Evolutionary conservation across 805 yeast species (phyloP), one percentile per base, ranked within the genome.

Genomic region (Candida argentea): DNA sequence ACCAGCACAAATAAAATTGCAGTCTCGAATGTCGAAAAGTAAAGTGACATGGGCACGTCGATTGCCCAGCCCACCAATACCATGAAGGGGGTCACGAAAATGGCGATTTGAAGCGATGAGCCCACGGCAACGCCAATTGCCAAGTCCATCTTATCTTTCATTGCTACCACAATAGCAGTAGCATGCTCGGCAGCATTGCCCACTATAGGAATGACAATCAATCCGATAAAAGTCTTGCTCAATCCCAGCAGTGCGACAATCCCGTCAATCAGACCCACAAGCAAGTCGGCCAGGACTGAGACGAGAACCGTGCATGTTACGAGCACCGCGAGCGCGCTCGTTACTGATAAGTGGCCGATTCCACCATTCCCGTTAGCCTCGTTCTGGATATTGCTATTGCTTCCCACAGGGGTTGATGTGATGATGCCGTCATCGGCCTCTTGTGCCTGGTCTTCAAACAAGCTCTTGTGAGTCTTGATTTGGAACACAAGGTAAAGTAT

Each of bases 151-250:
- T 91, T 91, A 56, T 91, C 84, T 58, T 86, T 86, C 69, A 76
- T 73, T 14, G 98, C 97, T 27, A 91, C 97, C 36, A 85, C 70
- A 20, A 91, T 80, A 3, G 97, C 95, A 12, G 98, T 91, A 29
- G 85, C 97, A 55, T 91, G 98, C 55, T 91, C 98, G 8, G 97
- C 97, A 3, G 98, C 98, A 46, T 91, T 91, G 32, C 97, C 98
- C 16, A 91, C 97, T 37, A 91, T 89, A 22, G 98, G 98, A 37
- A 91, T 79, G 25, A 91, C 74, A 42, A 91, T 79, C 40, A 91
- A 65, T 51, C 97, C 97, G 45, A 91, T 85, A 45, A 91, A 91
- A 0, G 97, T 86, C 68, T 89, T 87, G 24, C 95, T 82, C 30
- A 91, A 65, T 3, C 95, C 95, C 3, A 94, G 74, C 17, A 74